phyloP scores from a whole-genome alignment of 179 eudicot species.

The Camellia oleifera region DNA sequence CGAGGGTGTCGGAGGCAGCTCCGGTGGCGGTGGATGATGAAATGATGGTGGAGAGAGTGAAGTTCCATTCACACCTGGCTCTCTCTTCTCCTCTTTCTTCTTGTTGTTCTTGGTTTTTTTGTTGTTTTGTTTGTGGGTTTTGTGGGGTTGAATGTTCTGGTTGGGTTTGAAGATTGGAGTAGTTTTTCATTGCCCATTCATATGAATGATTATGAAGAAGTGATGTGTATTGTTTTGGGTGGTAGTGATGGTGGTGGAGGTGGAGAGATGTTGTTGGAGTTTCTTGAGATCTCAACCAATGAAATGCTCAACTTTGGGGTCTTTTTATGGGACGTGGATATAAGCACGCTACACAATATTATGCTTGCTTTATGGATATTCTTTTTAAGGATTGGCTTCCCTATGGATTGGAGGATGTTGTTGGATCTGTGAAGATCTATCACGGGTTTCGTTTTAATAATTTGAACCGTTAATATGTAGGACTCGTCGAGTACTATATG shows the following conservation, averaged over 20 bases:
- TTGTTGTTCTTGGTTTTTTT: conserved; percentile 11
- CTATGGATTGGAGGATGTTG: too few species aligned
- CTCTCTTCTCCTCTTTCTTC: conserved; percentile 2
- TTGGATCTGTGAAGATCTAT: too few species aligned
- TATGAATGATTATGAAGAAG: conserved; percentile 12
- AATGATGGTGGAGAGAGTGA: conserved; percentile 34
- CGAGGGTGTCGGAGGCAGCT: conserved; percentile 33
- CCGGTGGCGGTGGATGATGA: conserved; percentile 26
- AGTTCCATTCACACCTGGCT: conserved; percentile 45
- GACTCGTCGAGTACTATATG: too few species aligned
- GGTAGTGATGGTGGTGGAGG: not conserved
- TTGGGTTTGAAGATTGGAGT: conserved; percentile 13
- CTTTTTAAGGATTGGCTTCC: too few species aligned
- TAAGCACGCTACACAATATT: too few species aligned
- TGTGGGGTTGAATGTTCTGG: not conserved
- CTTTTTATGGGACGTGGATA: not conserved
- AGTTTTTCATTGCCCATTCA: conserved; percentile 51
- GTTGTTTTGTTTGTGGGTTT: conserved; percentile 12
- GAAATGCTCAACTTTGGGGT: not conserved
- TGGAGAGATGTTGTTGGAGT: not conserved
- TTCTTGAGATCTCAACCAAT: conserved; percentile 17
- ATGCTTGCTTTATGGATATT: too few species aligned
- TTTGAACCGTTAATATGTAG: too few species aligned
- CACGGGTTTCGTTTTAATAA: too few species aligned
- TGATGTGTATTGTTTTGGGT: not conserved